Base-by-base conservation (phyloP, 2,329 filamentous ascomycete genomes). In the Verticillium zaregamsianum region DNA sequence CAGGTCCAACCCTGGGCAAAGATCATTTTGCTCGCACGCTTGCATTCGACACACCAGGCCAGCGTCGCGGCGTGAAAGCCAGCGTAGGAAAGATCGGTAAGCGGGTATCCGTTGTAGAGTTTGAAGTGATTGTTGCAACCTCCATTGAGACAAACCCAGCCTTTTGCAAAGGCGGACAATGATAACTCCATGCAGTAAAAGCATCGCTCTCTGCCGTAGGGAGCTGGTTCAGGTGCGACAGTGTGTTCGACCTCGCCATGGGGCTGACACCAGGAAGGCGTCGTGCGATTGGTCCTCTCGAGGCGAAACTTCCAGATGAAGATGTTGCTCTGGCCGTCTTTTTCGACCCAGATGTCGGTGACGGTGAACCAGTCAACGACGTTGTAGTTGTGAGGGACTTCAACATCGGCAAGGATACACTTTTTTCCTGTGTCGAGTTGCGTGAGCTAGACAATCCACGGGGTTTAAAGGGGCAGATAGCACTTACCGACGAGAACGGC, bases 331-430 rank as follows among this genome's bases (percentile, higher is more conserved):
- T 74, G 64, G 5, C 55, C 52, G 14, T 76, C 76, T 63, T 79
- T 81, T 67, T 93, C 90, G 12, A 74, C 78, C 90, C 90, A 93
- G 0, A 92, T 77, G 57, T 89, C 77, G 0, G 88, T 90, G 14
- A 90, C 77, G 57, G 87, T 84, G 70, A 91, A 93, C 71, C 81
- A 87, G n/a, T 80, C 88, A 52, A 93, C 77, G 0, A 92, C 85
- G 61, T 83, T 86, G 67, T 87, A 92, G 1, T 80, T 75, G 62
- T 88, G 79, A 0, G 83, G 82, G 8, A 88, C 75, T 31, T 78
- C 74, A 1, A 79, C 80, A 0, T 79, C 77, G 20, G 82, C 77
- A 25, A 79, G 70, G 3, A 71, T 69, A 64, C 87, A 84, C 59
- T 80, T 71, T 17, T 80, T 71, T 1, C 89, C 87, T 81, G 69